A percentile compares a stretch with the other conserved stretches of the same genome.
phyloP scores from a whole-genome alignment of 2,329 filamentous ascomycete genomes.

The Rhinocladiella mackenziei region DNA sequence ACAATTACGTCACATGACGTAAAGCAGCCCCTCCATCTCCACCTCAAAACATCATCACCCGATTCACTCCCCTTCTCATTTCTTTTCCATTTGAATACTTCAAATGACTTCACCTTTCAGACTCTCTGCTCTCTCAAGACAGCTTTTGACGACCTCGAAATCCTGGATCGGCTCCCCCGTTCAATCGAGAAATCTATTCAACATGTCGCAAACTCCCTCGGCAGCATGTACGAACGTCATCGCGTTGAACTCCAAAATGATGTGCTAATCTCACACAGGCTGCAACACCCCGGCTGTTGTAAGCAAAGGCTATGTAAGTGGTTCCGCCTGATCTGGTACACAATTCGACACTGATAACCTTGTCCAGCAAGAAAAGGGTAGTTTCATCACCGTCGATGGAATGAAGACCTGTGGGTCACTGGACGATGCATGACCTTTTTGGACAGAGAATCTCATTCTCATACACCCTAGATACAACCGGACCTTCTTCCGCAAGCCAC shows the following conservation, averaged over 20 bases:
- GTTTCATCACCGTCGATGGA: conserved; percentile 57
- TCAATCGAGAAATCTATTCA: conserved; percentile 17
- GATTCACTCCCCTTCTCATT: no score
- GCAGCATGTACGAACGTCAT: conserved; percentile 12
- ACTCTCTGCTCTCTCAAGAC: conserved; percentile 19
- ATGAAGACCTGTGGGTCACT: conserved; percentile 55
- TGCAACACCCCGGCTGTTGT: conserved; percentile 25
- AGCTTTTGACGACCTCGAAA: conserved; percentile 14
- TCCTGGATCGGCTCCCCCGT: background rate
- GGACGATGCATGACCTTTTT: conserved; percentile 1
- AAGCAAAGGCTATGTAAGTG: conserved; percentile 17
- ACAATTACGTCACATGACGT: no score
- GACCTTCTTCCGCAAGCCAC: conserved; percentile 52
- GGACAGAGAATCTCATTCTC: conserved; percentile 5
- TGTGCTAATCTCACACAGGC: background rate
- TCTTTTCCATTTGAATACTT: no score
- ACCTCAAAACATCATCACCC: no score
- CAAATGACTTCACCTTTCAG: conserved; percentile 21
- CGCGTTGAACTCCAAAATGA: background rate
- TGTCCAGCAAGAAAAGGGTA: conserved; percentile 45
- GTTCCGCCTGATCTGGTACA: background rate
- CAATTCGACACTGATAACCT: background rate
- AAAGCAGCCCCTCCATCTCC: no score
- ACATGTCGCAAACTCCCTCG: conserved; percentile 23
- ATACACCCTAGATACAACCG: conserved; percentile 49